Evolutionary conservation across 208 protist species (phyloP).

Genomic region (Wallacemonas sp.): DNA sequence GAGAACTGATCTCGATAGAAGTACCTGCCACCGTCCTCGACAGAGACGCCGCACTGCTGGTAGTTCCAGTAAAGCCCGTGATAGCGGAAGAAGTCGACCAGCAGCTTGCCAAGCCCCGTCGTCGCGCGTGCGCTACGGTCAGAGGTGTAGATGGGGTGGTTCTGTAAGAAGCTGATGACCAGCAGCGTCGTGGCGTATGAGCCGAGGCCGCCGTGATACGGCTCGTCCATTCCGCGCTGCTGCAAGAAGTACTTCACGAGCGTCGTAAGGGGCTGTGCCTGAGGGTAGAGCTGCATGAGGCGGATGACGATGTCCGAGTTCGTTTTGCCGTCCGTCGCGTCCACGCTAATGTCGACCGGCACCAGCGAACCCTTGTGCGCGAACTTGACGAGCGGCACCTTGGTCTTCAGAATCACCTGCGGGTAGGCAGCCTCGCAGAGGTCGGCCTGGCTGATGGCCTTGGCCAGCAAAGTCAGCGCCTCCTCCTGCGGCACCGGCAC

Average conservation of each 20-base stretch:
- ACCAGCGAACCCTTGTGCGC: conserved; percentile 64
- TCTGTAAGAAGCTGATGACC: conserved; percentile 91
- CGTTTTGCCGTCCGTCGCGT: conserved; percentile 67
- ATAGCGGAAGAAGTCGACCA: conserved; percentile 94
- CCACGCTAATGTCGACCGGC: conserved; percentile 91
- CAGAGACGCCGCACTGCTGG: conserved; percentile 66
- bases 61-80: conserved; percentile 89
- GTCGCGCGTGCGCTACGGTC: conserved; percentile 38
- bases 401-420: conserved; percentile 90
- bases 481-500: conserved; percentile 56
- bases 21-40: conserved; percentile 51
- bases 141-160: conserved; percentile 78
- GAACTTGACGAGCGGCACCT: conserved; percentile 94
- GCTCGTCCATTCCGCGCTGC: conserved; percentile 92
- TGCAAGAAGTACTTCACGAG: conserved; percentile 92
- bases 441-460: conserved; percentile 50
- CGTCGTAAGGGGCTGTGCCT: conserved; percentile 75
- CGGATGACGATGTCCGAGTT: conserved; percentile 77
- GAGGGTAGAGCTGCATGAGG: conserved; percentile 64
- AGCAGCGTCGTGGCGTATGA: conserved; percentile 89
- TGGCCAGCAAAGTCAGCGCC: conserved; percentile 55
- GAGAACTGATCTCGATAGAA: conserved; percentile 36
- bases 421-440: conserved; percentile 70
- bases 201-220: conserved; percentile 91
- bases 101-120: conserved; percentile 85